Conservation (phyloP, 2,329 filamentous ascomycete species). For the Teratosphaeriaceae sp. region DNA sequence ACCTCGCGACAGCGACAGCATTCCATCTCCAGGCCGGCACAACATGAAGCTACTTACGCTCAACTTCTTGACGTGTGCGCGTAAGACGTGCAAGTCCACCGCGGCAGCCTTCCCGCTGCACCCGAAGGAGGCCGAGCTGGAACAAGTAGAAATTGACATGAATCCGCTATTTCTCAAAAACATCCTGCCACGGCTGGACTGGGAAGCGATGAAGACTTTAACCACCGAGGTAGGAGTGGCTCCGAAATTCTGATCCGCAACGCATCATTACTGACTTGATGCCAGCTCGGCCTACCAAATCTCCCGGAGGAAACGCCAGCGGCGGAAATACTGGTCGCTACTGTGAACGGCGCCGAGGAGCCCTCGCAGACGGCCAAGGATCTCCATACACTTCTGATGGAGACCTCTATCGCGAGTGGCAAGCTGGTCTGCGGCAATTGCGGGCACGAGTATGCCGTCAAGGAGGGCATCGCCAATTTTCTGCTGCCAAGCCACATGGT, state of each 20-base stretch:
- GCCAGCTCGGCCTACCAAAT: slow-evolving; percentile 27
- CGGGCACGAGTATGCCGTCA: slow-evolving; percentile 87
- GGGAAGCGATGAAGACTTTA: slow-evolving; percentile 70
- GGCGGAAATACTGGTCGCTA: slow-evolving; percentile 36
- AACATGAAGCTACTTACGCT: slow-evolving; percentile 90
- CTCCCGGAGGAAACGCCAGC: slow-evolving; percentile 47
- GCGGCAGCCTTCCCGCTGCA: slow-evolving; percentile 81
- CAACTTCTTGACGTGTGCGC: slow-evolving; percentile 94
- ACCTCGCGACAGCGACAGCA: neutral
- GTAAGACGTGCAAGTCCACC: slow-evolving; percentile 85
- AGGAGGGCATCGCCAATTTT: slow-evolving; percentile 69
- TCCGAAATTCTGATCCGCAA: neutral
- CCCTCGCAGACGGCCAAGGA: slow-evolving; percentile 64
- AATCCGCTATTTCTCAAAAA: slow-evolving; percentile 77
- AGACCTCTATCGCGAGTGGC: slow-evolving; percentile 85
- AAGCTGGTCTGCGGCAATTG: slow-evolving; percentile 87
- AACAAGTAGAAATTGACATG: slow-evolving; percentile 72
- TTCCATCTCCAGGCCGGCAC: neutral
- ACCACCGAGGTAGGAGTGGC: slow-evolving; percentile 62
- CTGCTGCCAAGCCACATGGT: slow-evolving; percentile 67
- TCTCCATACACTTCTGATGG: slow-evolving; percentile 72
- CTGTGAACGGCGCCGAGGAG: slow-evolving; percentile 47
- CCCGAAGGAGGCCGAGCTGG: slow-evolving; percentile 85
- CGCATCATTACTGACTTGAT: neutral
- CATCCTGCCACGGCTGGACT: slow-evolving; percentile 81